Conservation (phyloP, 805 yeast species). For the Priceomyces fermenticarens region DNA sequence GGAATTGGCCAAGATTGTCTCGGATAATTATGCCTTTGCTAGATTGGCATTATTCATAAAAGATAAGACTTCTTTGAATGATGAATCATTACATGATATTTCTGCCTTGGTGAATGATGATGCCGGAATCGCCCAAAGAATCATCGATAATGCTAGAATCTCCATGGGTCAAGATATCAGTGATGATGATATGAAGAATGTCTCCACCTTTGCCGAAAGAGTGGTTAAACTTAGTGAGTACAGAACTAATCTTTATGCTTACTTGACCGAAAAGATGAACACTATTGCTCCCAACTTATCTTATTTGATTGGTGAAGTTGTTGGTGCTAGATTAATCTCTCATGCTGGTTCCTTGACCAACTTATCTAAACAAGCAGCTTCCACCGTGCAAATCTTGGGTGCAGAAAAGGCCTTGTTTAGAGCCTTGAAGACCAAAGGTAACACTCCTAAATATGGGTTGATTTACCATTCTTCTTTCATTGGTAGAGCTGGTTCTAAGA, state of each 20-base stretch:
- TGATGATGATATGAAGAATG: conserved; percentile 90
- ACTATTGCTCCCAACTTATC: conserved; percentile 96
- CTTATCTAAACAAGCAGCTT: conserved; percentile 97
- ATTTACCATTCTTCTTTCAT: conserved; percentile 93
- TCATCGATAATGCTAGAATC: conserved; percentile 91
- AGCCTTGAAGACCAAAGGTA: conserved; percentile 94
- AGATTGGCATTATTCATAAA: conserved; percentile 75
- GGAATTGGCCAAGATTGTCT: conserved; percentile 86
- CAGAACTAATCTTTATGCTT: conserved; percentile 78
- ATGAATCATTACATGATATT: conserved; percentile 91
- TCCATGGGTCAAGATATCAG: conserved; percentile 99
- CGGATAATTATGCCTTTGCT: conserved; percentile 86
- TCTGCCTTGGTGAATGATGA: conserved; percentile 90
- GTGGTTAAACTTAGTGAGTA: conserved; percentile 90
- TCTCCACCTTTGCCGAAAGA: conserved; percentile 87
- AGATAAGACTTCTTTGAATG: conserved; percentile 83
- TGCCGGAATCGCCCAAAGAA: conserved; percentile 83
- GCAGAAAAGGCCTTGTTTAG: conserved; percentile 96
- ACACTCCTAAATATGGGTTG: conserved; percentile 94
- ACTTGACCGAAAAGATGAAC: conserved; percentile 94
- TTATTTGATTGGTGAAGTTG: conserved; percentile 96
- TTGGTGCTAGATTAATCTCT: conserved; percentile 96
- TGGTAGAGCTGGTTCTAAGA: conserved; percentile 91
- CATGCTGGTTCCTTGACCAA: conserved; percentile 98
- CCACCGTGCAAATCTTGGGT: conserved; percentile 96